Conservation (phyloP, 2,329 filamentous ascomycete species). For the Monosporascus sp. region DNA sequence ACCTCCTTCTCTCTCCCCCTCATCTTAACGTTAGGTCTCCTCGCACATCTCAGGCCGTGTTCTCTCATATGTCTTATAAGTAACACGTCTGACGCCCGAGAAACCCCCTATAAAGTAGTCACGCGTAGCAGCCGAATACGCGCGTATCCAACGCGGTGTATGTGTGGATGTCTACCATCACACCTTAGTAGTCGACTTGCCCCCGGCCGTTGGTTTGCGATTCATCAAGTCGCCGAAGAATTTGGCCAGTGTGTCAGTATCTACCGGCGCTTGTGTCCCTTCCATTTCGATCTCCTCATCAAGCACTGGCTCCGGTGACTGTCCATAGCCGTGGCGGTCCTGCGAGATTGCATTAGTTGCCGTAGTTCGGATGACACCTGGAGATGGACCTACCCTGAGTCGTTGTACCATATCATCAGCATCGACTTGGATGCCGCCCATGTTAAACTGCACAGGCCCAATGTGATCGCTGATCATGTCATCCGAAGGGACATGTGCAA, state of each 20-base stretch:
- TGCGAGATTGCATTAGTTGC: constrained; percentile 26
- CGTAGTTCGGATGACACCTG: background rate
- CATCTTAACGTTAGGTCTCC: too few relatives aligned
- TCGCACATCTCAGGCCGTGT: too few relatives aligned
- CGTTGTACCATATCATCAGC: constrained; percentile 88
- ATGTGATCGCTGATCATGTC: constrained; percentile 70
- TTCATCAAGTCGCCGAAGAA: constrained; percentile 59
- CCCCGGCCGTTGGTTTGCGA: constrained; percentile 34
- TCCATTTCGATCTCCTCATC: constrained; percentile 30
- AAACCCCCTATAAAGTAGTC: background rate
- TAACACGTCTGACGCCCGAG: background rate
- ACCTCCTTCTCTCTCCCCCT: too few relatives aligned
- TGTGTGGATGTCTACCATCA: constrained; percentile 4
- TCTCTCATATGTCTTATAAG: background rate
- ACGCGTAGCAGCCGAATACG: background rate
- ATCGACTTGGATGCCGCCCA: constrained; percentile 94
- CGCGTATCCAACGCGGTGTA: background rate
- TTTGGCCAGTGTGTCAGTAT: constrained; percentile 53
- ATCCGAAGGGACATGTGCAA: constrained; percentile 22
- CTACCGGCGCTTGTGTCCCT: constrained; percentile 35
- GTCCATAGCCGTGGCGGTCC: constrained; percentile 52
- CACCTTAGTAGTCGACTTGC: constrained; percentile 12
- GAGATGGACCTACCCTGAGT: constrained; percentile 61
- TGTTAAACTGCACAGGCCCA: constrained; percentile 94
- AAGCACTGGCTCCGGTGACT: constrained; percentile 38